Evolutionary conservation across 2,329 filamentous ascomycete species (phyloP).

Genomic region (Shiraia bambusicola): DNA sequence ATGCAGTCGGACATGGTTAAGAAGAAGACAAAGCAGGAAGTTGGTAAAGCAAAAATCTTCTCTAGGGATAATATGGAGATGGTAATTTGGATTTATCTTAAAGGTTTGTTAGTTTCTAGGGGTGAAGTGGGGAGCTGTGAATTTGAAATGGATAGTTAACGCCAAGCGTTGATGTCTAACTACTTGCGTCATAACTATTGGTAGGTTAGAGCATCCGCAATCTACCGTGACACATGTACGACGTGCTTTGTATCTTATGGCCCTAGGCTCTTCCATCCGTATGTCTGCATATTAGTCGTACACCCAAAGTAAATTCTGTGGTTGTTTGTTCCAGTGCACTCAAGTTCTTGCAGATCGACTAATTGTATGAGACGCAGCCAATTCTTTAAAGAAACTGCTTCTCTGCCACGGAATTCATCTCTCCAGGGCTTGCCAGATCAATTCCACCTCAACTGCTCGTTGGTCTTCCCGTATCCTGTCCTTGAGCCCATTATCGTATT

Average conservation of each 20-base stretch:
- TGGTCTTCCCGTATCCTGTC: constrained; percentile 30
- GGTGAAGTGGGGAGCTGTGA: background rate
- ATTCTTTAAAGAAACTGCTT: background rate
- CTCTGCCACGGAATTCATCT: background rate
- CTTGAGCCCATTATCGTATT: constrained; percentile 47
- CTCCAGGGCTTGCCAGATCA: constrained; percentile 16
- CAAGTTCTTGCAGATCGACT: background rate
- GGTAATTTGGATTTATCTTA: no score
- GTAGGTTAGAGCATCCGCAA: background rate
- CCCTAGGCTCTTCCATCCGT: no score
- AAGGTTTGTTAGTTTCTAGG: no score
- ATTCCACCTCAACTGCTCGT: constrained; percentile 19
- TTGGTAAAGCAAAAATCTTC: background rate
- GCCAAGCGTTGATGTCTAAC: constrained; percentile 1
- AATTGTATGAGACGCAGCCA: background rate
- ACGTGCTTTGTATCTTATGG: no score
- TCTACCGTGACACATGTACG: background rate
- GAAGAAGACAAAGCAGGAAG: background rate
- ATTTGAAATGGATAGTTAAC: background rate
- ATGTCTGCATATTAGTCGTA: no score
- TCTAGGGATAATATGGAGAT: no score
- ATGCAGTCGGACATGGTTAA: constrained; percentile 39
- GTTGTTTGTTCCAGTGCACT: no score
- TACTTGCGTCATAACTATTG: background rate
- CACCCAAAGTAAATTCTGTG: no score